Conservation (phyloP, 164 flowering plant genomes). For the Umbellularia californica region DNA sequence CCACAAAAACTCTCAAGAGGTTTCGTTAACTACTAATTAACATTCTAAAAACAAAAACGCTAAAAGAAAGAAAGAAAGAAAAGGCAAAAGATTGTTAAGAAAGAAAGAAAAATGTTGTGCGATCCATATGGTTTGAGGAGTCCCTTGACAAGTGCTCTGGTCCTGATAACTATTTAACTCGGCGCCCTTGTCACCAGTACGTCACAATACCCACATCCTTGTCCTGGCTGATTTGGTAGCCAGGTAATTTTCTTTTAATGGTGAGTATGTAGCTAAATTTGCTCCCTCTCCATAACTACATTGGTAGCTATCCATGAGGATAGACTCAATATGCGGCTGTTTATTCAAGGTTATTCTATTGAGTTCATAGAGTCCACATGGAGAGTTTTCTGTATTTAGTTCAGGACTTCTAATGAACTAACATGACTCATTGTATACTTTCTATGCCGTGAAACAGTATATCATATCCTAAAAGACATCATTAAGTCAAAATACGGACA, state of each 20-base stretch:
- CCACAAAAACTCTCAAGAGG: no score
- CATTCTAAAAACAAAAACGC: no score
- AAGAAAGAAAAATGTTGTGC: no score
- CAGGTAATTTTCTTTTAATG: not conserved
- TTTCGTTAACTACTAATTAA: no score
- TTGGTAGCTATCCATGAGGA: not conserved
- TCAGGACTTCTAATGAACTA: not conserved
- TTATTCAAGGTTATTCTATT: not conserved
- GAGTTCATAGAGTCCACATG: not conserved
- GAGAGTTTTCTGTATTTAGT: not conserved
- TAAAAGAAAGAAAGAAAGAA: no score
- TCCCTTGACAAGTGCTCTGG: no score
- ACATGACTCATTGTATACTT: constrained; percentile 3
- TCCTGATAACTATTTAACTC: no score
- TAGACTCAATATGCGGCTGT: not conserved
- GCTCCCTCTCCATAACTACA: not conserved
- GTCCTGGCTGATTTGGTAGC: not conserved
- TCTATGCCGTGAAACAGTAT: constrained; percentile 44
- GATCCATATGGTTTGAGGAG: no score
- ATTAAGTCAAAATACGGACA: constrained; percentile 91
- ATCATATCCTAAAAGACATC: constrained; percentile 83
- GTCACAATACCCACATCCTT: not conserved
- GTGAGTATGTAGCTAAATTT: not conserved
- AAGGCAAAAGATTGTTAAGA: no score
- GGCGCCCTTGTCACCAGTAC: not conserved